These are phyloP conservation scores for Trichothecium roseum DNA, from an alignment of 2,329 filamentous ascomycete genomes.

Conservation along the genomic window DNA sequence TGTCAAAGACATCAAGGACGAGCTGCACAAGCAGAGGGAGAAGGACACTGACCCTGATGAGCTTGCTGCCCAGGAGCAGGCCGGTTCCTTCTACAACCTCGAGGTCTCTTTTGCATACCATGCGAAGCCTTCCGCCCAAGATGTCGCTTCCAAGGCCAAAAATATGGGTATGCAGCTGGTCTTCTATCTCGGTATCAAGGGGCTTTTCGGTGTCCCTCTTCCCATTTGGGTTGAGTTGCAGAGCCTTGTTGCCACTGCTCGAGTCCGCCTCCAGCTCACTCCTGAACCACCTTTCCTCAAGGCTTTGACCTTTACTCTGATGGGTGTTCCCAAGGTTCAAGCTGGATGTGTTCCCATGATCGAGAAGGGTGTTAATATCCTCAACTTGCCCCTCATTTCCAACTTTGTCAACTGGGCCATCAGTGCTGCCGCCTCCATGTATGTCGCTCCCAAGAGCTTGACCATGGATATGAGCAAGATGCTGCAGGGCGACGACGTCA, in stretches of 20 bases:
- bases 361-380: slow-evolving; percentile 79
- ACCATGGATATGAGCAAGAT: slow-evolving; percentile 84
- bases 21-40: slow-evolving; percentile 68
- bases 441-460: slow-evolving; percentile 91
- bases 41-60: slow-evolving; percentile 79
- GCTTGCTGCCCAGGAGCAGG: slow-evolving; percentile 78
- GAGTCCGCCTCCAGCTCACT: slow-evolving; percentile 73
- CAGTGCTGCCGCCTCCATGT: slow-evolving; percentile 74
- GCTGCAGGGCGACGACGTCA: slow-evolving; percentile 81
- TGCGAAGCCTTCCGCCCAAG: slow-evolving; percentile 60
- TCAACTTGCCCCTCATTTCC: slow-evolving; percentile 86
- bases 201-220: slow-evolving; percentile 78
- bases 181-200: slow-evolving; percentile 86
- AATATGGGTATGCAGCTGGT: slow-evolving; percentile 97
- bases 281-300: slow-evolving; percentile 90
- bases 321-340: slow-evolving; percentile 83
- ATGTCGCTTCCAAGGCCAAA: slow-evolving; percentile 69
- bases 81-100: slow-evolving; percentile 86
- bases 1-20: slow-evolving; percentile 71
- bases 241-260: slow-evolving; percentile 78
- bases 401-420: slow-evolving; percentile 98
- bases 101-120: slow-evolving; percentile 89
- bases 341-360: slow-evolving; percentile 89
- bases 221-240: slow-evolving; percentile 87
- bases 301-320: slow-evolving; percentile 83